Evolutionary conservation across 1,284 basidiomycete species (phyloP).

Genomic region (Ceratobasidium sp.): DNA sequence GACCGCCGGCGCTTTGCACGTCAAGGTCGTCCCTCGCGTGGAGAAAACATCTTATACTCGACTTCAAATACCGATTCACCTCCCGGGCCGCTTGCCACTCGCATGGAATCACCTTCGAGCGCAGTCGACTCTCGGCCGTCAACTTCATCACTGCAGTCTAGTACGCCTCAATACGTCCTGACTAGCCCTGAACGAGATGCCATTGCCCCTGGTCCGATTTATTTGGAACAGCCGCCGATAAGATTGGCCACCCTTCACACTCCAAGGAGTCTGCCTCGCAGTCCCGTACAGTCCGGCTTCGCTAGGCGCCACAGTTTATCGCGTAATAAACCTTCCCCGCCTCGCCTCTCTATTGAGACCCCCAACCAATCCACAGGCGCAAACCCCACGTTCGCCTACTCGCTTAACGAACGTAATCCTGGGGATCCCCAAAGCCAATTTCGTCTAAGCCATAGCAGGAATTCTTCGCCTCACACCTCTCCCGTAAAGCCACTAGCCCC

Average conservation of each 20-base stretch:
- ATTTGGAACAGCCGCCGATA: slow-evolving; percentile 2
- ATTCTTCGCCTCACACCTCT: background rate
- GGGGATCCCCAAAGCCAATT: background rate
- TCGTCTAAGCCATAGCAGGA: background rate
- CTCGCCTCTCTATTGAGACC: background rate
- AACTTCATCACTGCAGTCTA: slow-evolving; percentile 22
- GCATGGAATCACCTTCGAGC: background rate
- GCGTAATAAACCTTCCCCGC: slow-evolving; percentile 16
- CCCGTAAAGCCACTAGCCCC: background rate
- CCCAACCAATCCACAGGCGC: background rate
- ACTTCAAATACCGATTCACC: background rate
- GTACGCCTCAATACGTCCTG: slow-evolving; percentile 11
- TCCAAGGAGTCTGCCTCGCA: background rate
- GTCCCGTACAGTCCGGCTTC: background rate
- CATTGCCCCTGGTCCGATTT: background rate
- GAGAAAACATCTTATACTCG: slow-evolving; percentile 9
- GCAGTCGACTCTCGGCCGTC: slow-evolving; percentile 16
- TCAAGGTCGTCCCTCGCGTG: slow-evolving; percentile 1
- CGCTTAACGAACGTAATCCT: background rate
- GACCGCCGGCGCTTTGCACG: slow-evolving; percentile 36
- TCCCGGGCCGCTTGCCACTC: background rate
- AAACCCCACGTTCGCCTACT: background rate
- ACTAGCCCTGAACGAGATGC: slow-evolving; percentile 8
- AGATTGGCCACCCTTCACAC: slow-evolving; percentile 8
- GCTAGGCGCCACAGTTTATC: slow-evolving; percentile 9